phyloP scores from a whole-genome alignment of 2,329 filamentous ascomycete genomes.

The Arthrocladium fulminans region DNA sequence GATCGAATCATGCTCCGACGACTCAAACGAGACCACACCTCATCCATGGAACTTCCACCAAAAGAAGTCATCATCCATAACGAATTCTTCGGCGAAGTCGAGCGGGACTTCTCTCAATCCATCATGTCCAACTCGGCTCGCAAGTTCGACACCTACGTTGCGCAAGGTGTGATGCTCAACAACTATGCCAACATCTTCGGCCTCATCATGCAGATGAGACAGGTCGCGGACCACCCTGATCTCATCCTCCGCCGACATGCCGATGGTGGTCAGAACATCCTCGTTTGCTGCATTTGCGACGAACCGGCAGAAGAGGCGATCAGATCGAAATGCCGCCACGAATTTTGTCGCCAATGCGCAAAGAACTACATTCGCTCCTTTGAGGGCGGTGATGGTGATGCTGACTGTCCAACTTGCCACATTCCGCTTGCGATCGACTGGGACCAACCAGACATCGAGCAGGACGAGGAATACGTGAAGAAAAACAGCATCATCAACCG shows the following conservation, averaged over 20 bases:
- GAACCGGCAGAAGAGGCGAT: slow-evolving; percentile 93
- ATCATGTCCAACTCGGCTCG: slow-evolving; percentile 89
- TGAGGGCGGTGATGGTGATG: slow-evolving; percentile 46
- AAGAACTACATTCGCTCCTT: slow-evolving; percentile 73
- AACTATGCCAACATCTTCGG: slow-evolving; percentile 99
- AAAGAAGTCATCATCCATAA: slow-evolving; percentile 89
- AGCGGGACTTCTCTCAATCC: slow-evolving; percentile 88
- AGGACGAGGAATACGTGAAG: slow-evolving; percentile 77
- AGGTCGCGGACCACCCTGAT: slow-evolving; percentile 94
- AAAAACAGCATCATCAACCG: slow-evolving; percentile 97
- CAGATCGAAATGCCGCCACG: slow-evolving; percentile 82
- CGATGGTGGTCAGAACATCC: slow-evolving; percentile 77
- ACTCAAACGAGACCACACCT: slow-evolving; percentile 85
- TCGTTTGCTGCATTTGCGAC: slow-evolving; percentile 92
- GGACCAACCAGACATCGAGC: slow-evolving; percentile 89
- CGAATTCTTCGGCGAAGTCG: slow-evolving; percentile 93
- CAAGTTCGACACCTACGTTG: slow-evolving; percentile 91
- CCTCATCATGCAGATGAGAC: slow-evolving; percentile 98
- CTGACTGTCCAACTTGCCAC: slow-evolving; percentile 77
- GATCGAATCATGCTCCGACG: slow-evolving; percentile 92
- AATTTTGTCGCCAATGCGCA: slow-evolving; percentile 76
- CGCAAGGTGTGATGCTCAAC: slow-evolving; percentile 86
- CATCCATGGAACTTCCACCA: slow-evolving; percentile 90
- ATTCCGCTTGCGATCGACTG: slow-evolving; percentile 84
- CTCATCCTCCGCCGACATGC: slow-evolving; percentile 80